Evolutionary conservation across 495 filamentous ascomycete species (phyloP).

Genomic region (Melanomma pulvis-pyrius): DNA sequence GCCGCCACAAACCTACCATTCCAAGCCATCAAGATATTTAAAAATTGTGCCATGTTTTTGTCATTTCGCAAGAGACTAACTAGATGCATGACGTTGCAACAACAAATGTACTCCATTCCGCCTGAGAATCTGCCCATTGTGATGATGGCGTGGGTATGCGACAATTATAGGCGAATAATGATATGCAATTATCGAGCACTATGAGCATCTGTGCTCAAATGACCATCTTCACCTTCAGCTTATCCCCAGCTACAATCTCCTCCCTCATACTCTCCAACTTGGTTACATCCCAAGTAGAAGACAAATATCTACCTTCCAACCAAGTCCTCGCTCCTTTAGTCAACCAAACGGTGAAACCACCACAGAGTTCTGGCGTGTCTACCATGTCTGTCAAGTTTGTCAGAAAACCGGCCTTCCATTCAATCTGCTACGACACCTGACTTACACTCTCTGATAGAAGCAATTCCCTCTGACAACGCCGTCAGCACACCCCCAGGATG

Average conservation of each 20-base stretch:
- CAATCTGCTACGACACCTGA: neutral
- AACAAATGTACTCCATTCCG: no score
- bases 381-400: slow-evolving; percentile 38
- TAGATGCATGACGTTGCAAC: no score
- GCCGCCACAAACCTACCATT: no score
- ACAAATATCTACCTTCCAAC: slow-evolving; percentile 56
- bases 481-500: slow-evolving; percentile 58
- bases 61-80: no score
- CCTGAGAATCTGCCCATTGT: no score
- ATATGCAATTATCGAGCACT: no score
- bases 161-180: no score
- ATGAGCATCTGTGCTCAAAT: neutral
- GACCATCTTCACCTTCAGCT: slow-evolving; percentile 36
- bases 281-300: slow-evolving; percentile 40
- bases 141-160: no score
- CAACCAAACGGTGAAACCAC: slow-evolving; percentile 55
- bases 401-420: neutral
- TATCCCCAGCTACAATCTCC: slow-evolving; percentile 38
- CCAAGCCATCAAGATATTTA: no score
- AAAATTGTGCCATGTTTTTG: no score
- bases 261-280: slow-evolving; percentile 38
- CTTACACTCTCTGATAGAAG: neutral
- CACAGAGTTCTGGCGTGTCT: slow-evolving; percentile 52
- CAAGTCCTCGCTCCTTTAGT: slow-evolving; percentile 53
- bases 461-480: slow-evolving; percentile 40